These are phyloP conservation scores for Trapa bicornis DNA, from an alignment of 345 rosid species.

Conservation along the genomic window DNA sequence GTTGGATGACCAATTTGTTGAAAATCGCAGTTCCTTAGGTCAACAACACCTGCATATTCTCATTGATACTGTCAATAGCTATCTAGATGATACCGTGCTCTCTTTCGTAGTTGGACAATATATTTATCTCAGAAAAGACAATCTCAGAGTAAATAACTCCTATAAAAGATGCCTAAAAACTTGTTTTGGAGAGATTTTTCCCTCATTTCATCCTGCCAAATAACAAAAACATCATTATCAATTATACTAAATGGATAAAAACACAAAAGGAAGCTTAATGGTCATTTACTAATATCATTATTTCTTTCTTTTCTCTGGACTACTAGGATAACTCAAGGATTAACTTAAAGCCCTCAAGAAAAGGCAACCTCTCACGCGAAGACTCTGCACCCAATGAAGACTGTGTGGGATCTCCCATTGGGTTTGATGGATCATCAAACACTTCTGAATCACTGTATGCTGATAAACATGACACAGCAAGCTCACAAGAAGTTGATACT, in stretches of 20 bases:
- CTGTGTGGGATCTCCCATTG: constrained; percentile 46
- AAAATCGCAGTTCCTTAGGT: too few species aligned
- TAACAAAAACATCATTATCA: background rate
- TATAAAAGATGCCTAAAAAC: background rate
- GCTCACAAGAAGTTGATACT: constrained; percentile 56
- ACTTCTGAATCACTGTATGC: constrained; percentile 71
- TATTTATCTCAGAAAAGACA: background rate
- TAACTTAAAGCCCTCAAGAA: constrained; percentile 46
- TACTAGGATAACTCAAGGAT: constrained; percentile 43
- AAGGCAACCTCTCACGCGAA: constrained; percentile 33
- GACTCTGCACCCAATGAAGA: constrained; percentile 38
- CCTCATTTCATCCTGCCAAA: background rate
- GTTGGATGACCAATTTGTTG: too few species aligned
- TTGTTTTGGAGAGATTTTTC: background rate
- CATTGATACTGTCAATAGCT: too few species aligned
- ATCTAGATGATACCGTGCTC: too few species aligned
- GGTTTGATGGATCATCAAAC: constrained; percentile 83
- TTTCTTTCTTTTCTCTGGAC: background rate
- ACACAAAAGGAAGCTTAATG: background rate
- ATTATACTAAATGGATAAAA: background rate
- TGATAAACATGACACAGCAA: constrained; percentile 73
- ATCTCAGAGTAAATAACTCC: background rate
- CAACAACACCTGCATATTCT: too few species aligned
- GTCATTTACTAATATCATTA: background rate
- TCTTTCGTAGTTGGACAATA: background rate